Evolutionary conservation across 352 stramenopile genomes (phyloP).

Genomic region (Globisporangium echinulatum): DNA sequence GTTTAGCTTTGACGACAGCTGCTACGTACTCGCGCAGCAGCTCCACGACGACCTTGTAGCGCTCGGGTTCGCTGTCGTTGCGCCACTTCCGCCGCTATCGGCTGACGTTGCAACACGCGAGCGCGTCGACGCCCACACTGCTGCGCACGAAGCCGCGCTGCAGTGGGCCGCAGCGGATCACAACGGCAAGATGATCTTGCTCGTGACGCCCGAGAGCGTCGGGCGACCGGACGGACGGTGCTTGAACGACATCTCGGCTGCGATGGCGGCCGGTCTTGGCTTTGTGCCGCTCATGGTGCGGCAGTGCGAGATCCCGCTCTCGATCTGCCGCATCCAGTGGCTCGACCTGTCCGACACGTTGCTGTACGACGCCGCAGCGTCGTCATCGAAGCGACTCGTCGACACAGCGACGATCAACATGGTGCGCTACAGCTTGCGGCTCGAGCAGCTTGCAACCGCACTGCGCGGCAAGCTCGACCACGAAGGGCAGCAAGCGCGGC

Average conservation of each 20-base stretch:
- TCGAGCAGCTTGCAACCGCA: conserved; percentile 46
- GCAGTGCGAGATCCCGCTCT: conserved; percentile 68
- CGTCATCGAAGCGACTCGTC: conserved; percentile 6
- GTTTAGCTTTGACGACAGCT: conserved; percentile 66
- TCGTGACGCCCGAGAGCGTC: conserved; percentile 68
- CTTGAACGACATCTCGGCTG: conserved; percentile 69
- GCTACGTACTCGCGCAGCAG: conserved; percentile 37
- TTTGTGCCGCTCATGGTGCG: conserved; percentile 74
- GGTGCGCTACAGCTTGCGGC: conserved; percentile 41
- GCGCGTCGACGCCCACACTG: conserved; percentile 8
- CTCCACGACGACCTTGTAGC: conserved; percentile 48
- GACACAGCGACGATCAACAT: conserved; percentile 30
- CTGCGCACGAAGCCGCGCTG: conserved; percentile 43
- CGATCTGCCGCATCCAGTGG: conserved; percentile 80
- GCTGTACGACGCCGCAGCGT: conserved; percentile 25
- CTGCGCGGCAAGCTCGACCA: conserved; percentile 62
- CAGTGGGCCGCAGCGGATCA: conserved; percentile 49
- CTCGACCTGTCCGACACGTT: conserved; percentile 70
- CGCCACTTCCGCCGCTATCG: conserved; percentile 14
- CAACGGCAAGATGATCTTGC: conserved; percentile 60
- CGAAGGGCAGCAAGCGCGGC: conserved; percentile 58
- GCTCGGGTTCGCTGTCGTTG: conserved; percentile 37
- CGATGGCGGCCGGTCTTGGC: conserved; percentile 54
- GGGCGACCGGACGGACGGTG: conserved; percentile 52
- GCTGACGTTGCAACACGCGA: not conserved